Conservation (phyloP, 163 green algal genomes). For the Coccomyxa subellipsoidea region DNA sequence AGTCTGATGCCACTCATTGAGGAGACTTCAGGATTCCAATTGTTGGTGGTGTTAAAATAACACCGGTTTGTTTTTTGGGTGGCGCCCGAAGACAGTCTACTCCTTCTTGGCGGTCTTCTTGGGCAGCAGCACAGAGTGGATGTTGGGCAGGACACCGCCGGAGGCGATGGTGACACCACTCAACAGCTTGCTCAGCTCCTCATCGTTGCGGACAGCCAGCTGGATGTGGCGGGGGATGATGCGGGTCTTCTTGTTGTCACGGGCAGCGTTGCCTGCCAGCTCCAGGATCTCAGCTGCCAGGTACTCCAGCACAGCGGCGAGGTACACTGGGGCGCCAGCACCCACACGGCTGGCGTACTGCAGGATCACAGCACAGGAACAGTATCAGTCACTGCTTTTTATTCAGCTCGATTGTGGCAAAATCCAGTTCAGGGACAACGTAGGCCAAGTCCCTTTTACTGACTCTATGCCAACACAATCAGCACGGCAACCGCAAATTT, state of each 20-base stretch:
- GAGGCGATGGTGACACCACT: slow-evolving; percentile 88
- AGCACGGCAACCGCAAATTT: too few relatives aligned
- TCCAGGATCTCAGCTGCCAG: slow-evolving; percentile 87
- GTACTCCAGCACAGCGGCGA: slow-evolving; percentile 59
- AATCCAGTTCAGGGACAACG: too few relatives aligned
- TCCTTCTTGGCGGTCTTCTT: slow-evolving; percentile 77
- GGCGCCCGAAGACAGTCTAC: too few relatives aligned
- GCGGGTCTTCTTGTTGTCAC: slow-evolving; percentile 93
- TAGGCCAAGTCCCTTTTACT: too few relatives aligned
- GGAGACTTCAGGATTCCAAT: too few relatives aligned
- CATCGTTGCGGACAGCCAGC: slow-evolving; percentile 96
- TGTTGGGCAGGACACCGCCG: slow-evolving; percentile 97
- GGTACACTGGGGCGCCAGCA: slow-evolving; percentile 68
- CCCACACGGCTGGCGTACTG: slow-evolving; percentile 84
- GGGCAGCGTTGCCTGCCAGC: slow-evolving; percentile 84
- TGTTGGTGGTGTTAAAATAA: slow-evolving; percentile 9
- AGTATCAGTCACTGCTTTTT: neutral
- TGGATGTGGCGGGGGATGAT: slow-evolving; percentile 95
- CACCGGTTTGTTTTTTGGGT: neutral
- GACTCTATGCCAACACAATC: too few relatives aligned
- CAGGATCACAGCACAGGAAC: neutral
- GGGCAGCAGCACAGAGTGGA: slow-evolving; percentile 88
- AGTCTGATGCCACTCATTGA: too few relatives aligned
- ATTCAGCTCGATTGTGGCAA: neutral
- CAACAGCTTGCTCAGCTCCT: slow-evolving; percentile 97